Evolutionary conservation across 345 rosid species (phyloP), one percentile per base, ranked within the genome.

Genomic region (Brassica juncea): DNA sequence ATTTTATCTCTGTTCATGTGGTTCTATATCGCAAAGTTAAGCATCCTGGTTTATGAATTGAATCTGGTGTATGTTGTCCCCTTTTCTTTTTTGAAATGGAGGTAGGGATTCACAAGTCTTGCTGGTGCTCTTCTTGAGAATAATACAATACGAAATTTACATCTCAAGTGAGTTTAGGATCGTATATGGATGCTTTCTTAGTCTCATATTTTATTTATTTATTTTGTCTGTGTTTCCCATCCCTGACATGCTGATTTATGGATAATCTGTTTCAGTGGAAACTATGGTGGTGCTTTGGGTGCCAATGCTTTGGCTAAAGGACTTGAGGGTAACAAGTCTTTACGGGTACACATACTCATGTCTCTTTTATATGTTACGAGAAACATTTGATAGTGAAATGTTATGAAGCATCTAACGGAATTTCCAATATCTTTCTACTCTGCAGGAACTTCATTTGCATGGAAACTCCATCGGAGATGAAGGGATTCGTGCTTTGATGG

Each of bases 381-480:
- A 67, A 55, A 42, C 34, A 31, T 39, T 14, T 68, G 1, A 59
- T 44, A 66, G 72, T 57, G 23, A 59, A 34, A 57, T 54, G 69
- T 6, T 44, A 52, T 71, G 60, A 62, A 60, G 47, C 44, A n/a
- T 55, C 25, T 14, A 37, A 39, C 62, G 73, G 31, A 14, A 23
- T 44, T 67, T 21, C 10, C 3, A 27, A 34, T 68, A 8, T 30
- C 61, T 55, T 19, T 19, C 19, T 19, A 19, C 19, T 19, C 9
- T 59, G 37, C 86, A 94, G 99, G 97, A 92, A 84, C 97, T 94
- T 86, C 92, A 92, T 83, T 83, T 94, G 85, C 97, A 92, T 82
- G 99, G 97, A 57, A 92, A 94, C 83, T 88, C 95, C 37, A 88
- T 92, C 74, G 97, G 99, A 74, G 99, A 94, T 78, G 99, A 94